Conservation (phyloP, 441 rosid species). For the Syzygium syzygioides region DNA sequence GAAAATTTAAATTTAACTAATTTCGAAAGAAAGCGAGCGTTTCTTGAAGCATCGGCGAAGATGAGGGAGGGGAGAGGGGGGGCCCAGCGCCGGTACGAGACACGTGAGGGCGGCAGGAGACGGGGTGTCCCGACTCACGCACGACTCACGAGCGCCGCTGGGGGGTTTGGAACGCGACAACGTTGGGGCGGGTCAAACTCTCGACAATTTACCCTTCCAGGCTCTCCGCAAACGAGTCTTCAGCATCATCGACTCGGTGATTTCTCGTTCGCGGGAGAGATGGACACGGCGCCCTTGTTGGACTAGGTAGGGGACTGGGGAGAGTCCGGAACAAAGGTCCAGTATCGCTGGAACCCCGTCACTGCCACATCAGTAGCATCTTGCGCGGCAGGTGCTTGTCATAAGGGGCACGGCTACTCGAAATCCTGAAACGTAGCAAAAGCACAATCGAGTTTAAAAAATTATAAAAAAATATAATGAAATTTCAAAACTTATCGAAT, state of each 20-base stretch:
- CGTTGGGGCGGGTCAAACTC: not conserved
- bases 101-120: conserved; percentile 39
- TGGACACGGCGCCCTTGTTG: not conserved
- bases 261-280: not conserved
- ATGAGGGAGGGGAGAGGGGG: not conserved
- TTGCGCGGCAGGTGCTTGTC: not conserved
- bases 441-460: too few species aligned
- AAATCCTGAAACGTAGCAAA: too few species aligned
- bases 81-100: conserved; percentile 1
- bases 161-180: not conserved
- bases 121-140: not conserved
- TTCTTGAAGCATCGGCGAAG: conserved; percentile 10
- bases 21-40: not conserved
- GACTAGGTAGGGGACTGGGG: too few species aligned
- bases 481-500: too few species aligned
- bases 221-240: not conserved
- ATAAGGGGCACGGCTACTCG: too few species aligned
- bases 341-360: not conserved
- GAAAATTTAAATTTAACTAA: not conserved
- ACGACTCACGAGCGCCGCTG: not conserved
- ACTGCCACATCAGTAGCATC: not conserved
- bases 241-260: not conserved
- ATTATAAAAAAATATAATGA: too few species aligned
- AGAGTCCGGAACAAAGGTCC: too few species aligned
- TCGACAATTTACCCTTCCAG: not conserved